These are phyloP conservation scores for Russula olivacea DNA, from an alignment of 768 basidiomycete species.

Conservation along the genomic window DNA sequence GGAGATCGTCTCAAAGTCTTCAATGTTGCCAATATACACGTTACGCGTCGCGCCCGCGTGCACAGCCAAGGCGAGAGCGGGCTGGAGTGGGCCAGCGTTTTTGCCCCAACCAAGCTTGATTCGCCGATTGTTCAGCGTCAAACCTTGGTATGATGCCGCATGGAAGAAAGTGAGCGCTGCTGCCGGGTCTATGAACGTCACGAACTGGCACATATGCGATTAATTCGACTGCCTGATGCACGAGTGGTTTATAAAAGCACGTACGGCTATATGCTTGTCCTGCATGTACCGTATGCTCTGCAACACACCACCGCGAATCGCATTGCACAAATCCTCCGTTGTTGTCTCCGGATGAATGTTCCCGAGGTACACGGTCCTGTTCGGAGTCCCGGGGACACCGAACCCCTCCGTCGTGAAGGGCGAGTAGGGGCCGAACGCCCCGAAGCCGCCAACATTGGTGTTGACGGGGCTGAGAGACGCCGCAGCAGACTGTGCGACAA, in stretches of 20 bases:
- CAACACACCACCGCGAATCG: constrained; percentile 92
- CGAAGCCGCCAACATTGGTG: constrained; percentile 30
- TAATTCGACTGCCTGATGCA: constrained; percentile 12
- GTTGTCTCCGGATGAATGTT: constrained; percentile 96
- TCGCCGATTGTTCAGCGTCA: constrained; percentile 88
- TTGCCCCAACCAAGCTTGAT: constrained; percentile 99
- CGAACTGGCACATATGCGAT: constrained; percentile 54
- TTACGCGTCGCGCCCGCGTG: constrained; percentile 93
- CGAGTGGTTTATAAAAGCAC: constrained; percentile 30
- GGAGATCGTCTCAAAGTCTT: constrained; percentile 88
- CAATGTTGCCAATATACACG: constrained; percentile 92
- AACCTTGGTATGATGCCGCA: constrained; percentile 81
- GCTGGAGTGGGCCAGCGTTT: constrained; percentile 81
- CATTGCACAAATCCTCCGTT: constrained; percentile 92
- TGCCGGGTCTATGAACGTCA: constrained; percentile 91
- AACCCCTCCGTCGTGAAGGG: constrained; percentile 43
- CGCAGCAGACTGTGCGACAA: constrained; percentile 47
- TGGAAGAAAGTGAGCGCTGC: constrained; percentile 94
- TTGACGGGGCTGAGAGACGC: constrained; percentile 33
- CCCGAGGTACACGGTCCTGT: constrained; percentile 91
- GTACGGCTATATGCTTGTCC: constrained; percentile 93
- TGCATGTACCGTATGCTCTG: constrained; percentile 94
- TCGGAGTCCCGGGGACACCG: constrained; percentile 53
- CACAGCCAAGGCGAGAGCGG: constrained; percentile 80
- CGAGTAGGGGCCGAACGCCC: constrained; percentile 47